Base-by-base conservation (phyloP, 176 grass and related monocot species). In the Musa itinerans region DNA sequence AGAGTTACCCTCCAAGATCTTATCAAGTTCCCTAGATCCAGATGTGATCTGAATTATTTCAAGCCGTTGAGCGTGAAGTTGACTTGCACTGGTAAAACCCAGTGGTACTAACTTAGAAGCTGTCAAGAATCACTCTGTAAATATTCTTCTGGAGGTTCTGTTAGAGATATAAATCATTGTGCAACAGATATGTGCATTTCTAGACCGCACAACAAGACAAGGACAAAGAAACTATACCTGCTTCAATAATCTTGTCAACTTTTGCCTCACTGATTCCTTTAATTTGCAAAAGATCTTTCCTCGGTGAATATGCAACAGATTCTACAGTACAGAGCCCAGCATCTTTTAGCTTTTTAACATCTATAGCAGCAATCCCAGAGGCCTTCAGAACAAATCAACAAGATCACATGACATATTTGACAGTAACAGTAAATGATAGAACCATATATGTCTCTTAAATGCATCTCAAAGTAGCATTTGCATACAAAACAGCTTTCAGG, bases 211-310 rank as follows among this genome's bases (percentile, higher is more conserved):
- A 43, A 53, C 69, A 56, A 51, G 13, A 52, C 79, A 85, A 63
- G 10, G 57, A 69, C 70, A 10, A 12, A 22, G 54, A 27, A 75
- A 61, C 49, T 74, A 81, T 83, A 65, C 93, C 90, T 87, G 88
- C 93, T 89, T 93, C 90, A 83, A 93, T 93, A 76, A 97, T 97
- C 78, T 97, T 97, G 63, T 97, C 90, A 2, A 97, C 84, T 88
- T 97, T 93, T 55, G 90, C 90, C 81, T 97, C 93, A 85, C 93
- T 93, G 68, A 97, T 90, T 53, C 90, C 90, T 89, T 97, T 97
- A 54, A 97, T 97, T 89, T 89, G 93, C 74, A 97, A 80, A 81
- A 97, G 90, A 79, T 97, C 90, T 85, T 97, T 97, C 29, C 93
- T 90, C 27, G 93, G 93, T 54, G 90, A 85, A 75, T 90, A 93